phyloP scores from a whole-genome alignment of 2,329 filamentous ascomycete species.

The Fusarium annulatum region DNA sequence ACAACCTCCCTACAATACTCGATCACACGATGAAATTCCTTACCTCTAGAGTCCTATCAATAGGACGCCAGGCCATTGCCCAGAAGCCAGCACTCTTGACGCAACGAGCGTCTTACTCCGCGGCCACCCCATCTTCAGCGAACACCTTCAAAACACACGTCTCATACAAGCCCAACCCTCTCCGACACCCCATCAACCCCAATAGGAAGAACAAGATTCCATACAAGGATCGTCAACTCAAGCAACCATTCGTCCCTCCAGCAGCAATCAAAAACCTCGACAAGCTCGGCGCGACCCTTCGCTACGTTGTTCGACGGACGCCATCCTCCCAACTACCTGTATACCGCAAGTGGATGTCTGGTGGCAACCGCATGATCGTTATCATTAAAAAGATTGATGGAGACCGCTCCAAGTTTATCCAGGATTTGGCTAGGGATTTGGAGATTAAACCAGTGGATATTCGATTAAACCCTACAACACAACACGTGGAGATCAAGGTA shows the following conservation, averaged over 20 bases:
- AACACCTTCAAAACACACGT: constrained; percentile 42
- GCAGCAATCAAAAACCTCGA: constrained; percentile 47
- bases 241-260: constrained; percentile 44
- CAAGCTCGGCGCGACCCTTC: constrained; percentile 47
- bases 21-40: constrained; percentile 44
- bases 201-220: constrained; percentile 44
- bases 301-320: constrained; percentile 80
- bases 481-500: constrained; percentile 81
- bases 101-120: constrained; percentile 26
- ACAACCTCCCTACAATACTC: neutral
- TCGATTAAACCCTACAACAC: constrained; percentile 69
- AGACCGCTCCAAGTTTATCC: constrained; percentile 70
- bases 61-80: constrained; percentile 33
- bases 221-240: constrained; percentile 39
- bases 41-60: constrained; percentile 39
- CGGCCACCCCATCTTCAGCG: constrained; percentile 26
- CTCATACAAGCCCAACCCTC: constrained; percentile 38
- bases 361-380: constrained; percentile 80
- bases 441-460: constrained; percentile 66
- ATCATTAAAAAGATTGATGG: constrained; percentile 84
- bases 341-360: constrained; percentile 78
- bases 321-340: constrained; percentile 77
- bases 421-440: constrained; percentile 71
- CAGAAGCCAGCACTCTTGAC: constrained; percentile 20
- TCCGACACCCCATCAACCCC: constrained; percentile 37